Conservation (phyloP, 129 eudicot species). For the Ambrosia trifida region DNA sequence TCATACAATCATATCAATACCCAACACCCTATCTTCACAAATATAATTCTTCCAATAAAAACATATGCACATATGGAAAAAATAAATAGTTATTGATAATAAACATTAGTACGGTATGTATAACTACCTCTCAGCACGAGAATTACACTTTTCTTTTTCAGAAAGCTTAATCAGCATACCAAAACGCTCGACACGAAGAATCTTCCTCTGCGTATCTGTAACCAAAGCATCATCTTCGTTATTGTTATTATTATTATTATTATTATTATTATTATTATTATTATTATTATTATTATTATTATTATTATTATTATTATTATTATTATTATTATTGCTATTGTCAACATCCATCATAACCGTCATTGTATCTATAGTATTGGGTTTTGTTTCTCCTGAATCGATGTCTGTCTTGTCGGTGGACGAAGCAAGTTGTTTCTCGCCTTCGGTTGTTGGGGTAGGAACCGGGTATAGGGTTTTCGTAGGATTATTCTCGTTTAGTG, state of each 20-base stretch:
- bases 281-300: no score
- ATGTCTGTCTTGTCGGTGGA: slow-evolving; percentile 35
- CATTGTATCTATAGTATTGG: slow-evolving; percentile 29
- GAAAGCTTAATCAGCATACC: slow-evolving; percentile 83
- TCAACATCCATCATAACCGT: slow-evolving; percentile 16
- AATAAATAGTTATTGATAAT: no score
- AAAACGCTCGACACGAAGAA: slow-evolving; percentile 84
- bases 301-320: no score
- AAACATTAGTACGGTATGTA: no score
- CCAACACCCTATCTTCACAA: no score
- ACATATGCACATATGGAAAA: no score
- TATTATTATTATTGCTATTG: background rate
- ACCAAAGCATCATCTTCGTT: slow-evolving; percentile 36
- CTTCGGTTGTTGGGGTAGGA: slow-evolving; percentile 28
- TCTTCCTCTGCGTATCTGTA: slow-evolving; percentile 66
- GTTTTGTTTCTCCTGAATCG: slow-evolving; percentile 38
- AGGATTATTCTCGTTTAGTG: slow-evolving; percentile 32
- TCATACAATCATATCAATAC: no score
- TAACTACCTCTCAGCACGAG: slow-evolving; percentile 90
- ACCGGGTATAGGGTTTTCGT: slow-evolving; percentile 30
- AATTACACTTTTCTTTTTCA: slow-evolving; percentile 81
- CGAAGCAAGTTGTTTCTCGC: slow-evolving; percentile 20
- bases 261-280: no score
- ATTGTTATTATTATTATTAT: background rate
- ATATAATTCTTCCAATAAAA: no score